phyloP scores from a whole-genome alignment of 2,329 filamentous ascomycete species.

The Stemphylium lycopersici region DNA sequence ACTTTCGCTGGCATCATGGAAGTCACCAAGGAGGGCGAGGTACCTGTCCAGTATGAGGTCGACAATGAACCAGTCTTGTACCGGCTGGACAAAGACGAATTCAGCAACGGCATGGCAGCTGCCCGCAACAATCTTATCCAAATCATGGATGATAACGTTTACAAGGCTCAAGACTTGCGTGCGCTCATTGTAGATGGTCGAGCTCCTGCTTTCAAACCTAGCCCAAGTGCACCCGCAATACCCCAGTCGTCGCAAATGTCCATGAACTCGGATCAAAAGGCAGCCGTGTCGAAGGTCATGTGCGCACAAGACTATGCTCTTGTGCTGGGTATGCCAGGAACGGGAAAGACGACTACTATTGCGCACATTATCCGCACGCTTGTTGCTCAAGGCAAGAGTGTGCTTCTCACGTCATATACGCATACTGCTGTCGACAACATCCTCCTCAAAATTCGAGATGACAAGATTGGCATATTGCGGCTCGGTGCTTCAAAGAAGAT shows the following conservation, averaged over 20 bases:
- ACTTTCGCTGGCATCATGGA: conserved; percentile 93
- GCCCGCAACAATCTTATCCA: conserved; percentile 93
- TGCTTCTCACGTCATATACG: conserved; percentile 92
- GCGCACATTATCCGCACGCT: conserved; percentile 94
- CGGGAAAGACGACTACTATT: conserved; percentile 97
- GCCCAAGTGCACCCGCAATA: conserved; percentile 66
- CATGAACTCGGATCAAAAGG: conserved; percentile 86
- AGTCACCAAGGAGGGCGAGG: conserved; percentile 63
- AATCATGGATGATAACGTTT: conserved; percentile 81
- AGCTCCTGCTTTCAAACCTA: conserved; percentile 73
- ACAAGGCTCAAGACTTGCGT: conserved; percentile 74
- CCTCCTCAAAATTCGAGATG: conserved; percentile 82
- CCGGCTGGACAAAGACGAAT: conserved; percentile 95
- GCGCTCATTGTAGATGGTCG: conserved; percentile 79
- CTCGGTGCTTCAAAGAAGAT: conserved; percentile 85
- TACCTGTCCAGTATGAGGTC: conserved; percentile 40
- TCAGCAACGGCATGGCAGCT: conserved; percentile 95
- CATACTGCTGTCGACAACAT: conserved; percentile 99
- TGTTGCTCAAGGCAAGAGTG: conserved; percentile 86
- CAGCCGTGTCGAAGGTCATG: conserved; percentile 93
- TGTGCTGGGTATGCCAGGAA: conserved; percentile 98
- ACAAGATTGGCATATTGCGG: conserved; percentile 80
- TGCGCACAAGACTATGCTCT: conserved; percentile 92
- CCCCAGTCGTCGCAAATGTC: conserved; percentile 61
- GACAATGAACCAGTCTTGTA: conserved; percentile 69